phyloP scores from a whole-genome alignment of 371 early-diverging fungal genomes.

The Circinella minor region DNA sequence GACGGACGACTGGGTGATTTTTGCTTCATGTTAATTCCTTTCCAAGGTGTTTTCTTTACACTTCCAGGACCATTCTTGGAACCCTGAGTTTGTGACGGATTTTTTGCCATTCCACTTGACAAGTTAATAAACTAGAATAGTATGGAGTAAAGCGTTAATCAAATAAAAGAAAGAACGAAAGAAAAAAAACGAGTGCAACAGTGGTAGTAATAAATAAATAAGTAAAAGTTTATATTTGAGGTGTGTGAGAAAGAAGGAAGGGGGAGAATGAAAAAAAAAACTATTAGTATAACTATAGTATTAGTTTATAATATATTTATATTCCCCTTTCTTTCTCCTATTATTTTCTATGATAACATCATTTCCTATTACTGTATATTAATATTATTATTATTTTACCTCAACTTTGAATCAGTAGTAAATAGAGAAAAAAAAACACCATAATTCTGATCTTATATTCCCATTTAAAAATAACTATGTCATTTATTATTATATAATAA shows the following conservation, averaged over 20 bases:
- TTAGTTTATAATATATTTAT: too few species aligned
- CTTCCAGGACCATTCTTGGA: not conserved
- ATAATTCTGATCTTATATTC: too few species aligned
- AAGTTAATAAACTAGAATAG: not conserved
- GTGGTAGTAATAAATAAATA: too few species aligned
- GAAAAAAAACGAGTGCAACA: not conserved
- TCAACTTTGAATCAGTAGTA: too few species aligned
- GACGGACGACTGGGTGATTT: slow-evolving; percentile 22
- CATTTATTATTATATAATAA: too few species aligned
- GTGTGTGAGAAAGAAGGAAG: slow-evolving; percentile 5
- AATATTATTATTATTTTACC: too few species aligned
- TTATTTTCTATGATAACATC: too few species aligned
- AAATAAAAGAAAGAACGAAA: not conserved
- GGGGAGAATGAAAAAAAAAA: slow-evolving; percentile 9
- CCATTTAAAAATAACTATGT: too few species aligned
- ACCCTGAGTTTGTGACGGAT: not conserved
- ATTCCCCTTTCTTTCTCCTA: too few species aligned
- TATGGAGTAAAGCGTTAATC: not conserved
- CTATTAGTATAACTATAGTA: too few species aligned
- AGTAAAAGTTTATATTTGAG: not conserved
- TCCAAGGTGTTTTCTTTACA: slow-evolving; percentile 22
- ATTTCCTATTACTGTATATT: too few species aligned
- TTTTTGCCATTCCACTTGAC: slow-evolving; percentile 11
- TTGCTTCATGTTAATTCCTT: slow-evolving; percentile 20
- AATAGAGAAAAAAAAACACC: too few species aligned